A percentile compares a stretch with the other conserved stretches of the same genome.
phyloP scores from a whole-genome alignment of 2,329 filamentous ascomycete genomes.

The Aspergillus sp. region DNA sequence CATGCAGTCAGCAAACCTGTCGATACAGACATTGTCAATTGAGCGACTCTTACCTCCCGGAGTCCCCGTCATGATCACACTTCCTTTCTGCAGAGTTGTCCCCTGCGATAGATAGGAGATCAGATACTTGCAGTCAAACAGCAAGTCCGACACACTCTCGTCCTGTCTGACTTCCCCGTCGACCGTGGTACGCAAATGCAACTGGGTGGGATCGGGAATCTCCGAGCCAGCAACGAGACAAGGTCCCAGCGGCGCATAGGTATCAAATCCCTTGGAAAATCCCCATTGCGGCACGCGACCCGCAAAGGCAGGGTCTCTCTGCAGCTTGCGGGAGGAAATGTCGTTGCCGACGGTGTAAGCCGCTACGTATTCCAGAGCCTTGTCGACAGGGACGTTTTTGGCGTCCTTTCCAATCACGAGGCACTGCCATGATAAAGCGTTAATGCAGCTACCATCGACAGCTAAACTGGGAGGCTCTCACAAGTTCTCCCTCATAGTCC shows the following conservation, averaged over 20 bases:
- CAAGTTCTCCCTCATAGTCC: conserved; percentile 74
- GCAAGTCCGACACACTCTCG: conserved; percentile 39
- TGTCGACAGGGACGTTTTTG: conserved; percentile 46
- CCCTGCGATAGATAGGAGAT: conserved; percentile 40
- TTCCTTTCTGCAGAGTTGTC: conserved; percentile 24
- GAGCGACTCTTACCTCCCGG: conserved; percentile 7
- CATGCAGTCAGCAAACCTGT: not conserved
- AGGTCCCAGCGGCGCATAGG: conserved; percentile 54
- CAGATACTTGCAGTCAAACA: conserved; percentile 40
- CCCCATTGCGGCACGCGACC: conserved; percentile 56
- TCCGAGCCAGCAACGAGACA: conserved; percentile 44
- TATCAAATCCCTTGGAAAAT: conserved; percentile 58
- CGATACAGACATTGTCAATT: no score
- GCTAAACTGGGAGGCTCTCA: conserved; percentile 47
- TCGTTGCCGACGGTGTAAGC: conserved; percentile 58
- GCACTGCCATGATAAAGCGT: conserved; percentile 18
- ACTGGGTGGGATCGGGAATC: conserved; percentile 42
- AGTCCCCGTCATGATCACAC: conserved; percentile 25
- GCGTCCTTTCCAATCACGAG: conserved; percentile 54
- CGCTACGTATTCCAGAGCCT: conserved; percentile 51
- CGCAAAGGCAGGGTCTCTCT: conserved; percentile 49
- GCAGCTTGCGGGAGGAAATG: conserved; percentile 52
- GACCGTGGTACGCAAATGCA: conserved; percentile 47
- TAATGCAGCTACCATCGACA: no score
- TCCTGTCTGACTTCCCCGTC: conserved; percentile 51